These are phyloP conservation scores for Sugiyamaella chiloensis DNA, from an alignment of 805 yeast genomes.

Conservation along the genomic window DNA sequence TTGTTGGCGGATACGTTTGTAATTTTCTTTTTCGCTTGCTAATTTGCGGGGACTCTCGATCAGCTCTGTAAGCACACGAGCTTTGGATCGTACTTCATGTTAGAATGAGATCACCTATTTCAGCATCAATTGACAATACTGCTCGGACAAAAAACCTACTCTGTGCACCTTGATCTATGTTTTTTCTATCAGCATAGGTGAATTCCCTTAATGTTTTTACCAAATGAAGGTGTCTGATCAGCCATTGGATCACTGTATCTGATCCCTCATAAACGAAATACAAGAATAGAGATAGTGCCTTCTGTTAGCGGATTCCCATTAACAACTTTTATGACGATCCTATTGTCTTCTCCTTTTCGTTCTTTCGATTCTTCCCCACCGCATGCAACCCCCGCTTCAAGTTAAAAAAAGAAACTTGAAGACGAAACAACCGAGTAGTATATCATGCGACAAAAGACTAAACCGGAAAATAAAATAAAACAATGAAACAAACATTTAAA, in stretches of 20 bases:
- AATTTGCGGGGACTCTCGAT: constrained; percentile 28
- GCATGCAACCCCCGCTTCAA: too few relatives aligned
- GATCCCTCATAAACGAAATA: constrained; percentile 82
- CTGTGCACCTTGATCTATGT: constrained; percentile 33
- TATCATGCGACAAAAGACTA: too few relatives aligned
- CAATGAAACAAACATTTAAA: too few relatives aligned
- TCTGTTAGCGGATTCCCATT: too few relatives aligned
- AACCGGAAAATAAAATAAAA: too few relatives aligned
- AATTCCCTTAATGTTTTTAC: constrained; percentile 88
- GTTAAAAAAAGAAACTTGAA: too few relatives aligned
- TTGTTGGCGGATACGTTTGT: constrained; percentile 28
- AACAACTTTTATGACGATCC: too few relatives aligned
- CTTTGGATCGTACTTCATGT: constrained; percentile 33
- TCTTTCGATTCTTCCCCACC: too few relatives aligned
- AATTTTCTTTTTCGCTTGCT: constrained; percentile 28
- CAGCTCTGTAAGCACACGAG: constrained; percentile 27
- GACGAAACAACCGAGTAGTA: too few relatives aligned
- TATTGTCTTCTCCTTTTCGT: too few relatives aligned
- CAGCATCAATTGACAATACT: too few relatives aligned
- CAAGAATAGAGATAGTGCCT: constrained; percentile 74
- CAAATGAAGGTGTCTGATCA: constrained; percentile 77
- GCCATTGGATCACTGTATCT: constrained; percentile 86
- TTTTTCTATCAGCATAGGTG: constrained; percentile 57
- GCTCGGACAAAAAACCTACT: constrained; percentile 10
- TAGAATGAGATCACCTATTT: too few relatives aligned